These are phyloP conservation scores for Hanseniaspora pseudoguilliermondii DNA, from an alignment of 805 yeast genomes.

Conservation along the genomic window DNA sequence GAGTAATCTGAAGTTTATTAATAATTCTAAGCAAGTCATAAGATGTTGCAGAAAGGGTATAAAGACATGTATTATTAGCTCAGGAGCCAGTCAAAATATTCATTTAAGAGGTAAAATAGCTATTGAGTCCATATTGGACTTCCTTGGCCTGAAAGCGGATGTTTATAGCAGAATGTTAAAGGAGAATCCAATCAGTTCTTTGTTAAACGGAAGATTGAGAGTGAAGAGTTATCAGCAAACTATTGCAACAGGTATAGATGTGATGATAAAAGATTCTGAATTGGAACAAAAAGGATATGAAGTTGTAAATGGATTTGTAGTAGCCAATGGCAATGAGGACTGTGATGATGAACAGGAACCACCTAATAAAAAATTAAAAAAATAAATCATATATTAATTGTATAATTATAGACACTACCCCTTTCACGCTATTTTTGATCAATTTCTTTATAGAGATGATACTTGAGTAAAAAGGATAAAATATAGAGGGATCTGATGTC, in stretches of 20 bases:
- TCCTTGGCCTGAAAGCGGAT: constrained; percentile 58
- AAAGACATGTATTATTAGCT: constrained; percentile 64
- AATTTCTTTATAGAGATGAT: neutral
- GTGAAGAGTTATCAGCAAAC: constrained; percentile 68
- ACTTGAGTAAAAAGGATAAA: neutral
- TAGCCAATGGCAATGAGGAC: neutral
- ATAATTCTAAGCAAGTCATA: constrained; percentile 59
- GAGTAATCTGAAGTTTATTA: constrained; percentile 49
- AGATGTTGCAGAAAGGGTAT: constrained; percentile 50
- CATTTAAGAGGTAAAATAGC: constrained; percentile 59
- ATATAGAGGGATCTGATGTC: neutral
- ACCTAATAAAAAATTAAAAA: constrained; percentile 4
- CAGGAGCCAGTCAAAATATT: constrained; percentile 52
- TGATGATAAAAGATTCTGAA: constrained; percentile 1
- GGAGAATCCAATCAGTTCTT: constrained; percentile 47
- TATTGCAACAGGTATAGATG: constrained; percentile 40
- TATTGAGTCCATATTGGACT: constrained; percentile 46
- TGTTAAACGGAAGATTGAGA: constrained; percentile 64
- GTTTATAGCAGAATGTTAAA: constrained; percentile 49
- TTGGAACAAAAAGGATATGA: neutral
- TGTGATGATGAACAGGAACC: neutral
- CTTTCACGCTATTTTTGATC: neutral
- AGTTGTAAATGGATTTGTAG: constrained; percentile 10
- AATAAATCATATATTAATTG: neutral
- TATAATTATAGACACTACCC: neutral